phyloP scores from a whole-genome alignment of 441 rosid species.

The Sinapis alba region DNA sequence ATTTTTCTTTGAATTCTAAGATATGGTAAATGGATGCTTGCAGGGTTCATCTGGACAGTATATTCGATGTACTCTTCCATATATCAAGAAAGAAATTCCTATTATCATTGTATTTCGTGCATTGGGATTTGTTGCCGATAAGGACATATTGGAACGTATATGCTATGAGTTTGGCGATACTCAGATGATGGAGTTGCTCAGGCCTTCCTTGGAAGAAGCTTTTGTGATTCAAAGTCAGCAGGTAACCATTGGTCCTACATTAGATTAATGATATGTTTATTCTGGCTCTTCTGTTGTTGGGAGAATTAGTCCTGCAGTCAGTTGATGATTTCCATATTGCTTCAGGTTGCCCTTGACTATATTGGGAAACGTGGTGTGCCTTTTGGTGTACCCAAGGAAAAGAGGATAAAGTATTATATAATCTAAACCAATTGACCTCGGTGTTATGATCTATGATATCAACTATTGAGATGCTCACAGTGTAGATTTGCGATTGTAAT shows the following conservation, averaged over 20 bases:
- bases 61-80: conserved; percentile 94
- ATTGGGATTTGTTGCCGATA: conserved; percentile 95
- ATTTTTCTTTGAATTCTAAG: conserved; percentile 1
- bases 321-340: conserved; percentile 16
- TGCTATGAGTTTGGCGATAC: conserved; percentile 90
- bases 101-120: conserved; percentile 97
- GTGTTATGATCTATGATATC: conserved; percentile 22
- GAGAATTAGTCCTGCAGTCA: conserved; percentile 8
- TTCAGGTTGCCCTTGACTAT: conserved; percentile 95
- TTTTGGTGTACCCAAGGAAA: conserved; percentile 87
- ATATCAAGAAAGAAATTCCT: conserved; percentile 93
- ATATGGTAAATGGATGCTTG: conserved; percentile 33
- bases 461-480: conserved; percentile 35
- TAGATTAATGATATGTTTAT: background rate
- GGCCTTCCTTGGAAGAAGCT: conserved; percentile 97
- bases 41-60: conserved; percentile 97
- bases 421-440: conserved; percentile 34
- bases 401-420: conserved; percentile 84
- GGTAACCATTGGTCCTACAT: conserved; percentile 46
- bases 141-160: conserved; percentile 90
- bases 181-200: conserved; percentile 97
- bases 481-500: conserved; percentile 40
- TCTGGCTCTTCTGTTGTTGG: background rate
- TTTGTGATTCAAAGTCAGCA: conserved; percentile 96
- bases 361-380: conserved; percentile 98